phyloP scores from a whole-genome alignment of 208 protist genomes.

The Wallacemonas sp. region DNA sequence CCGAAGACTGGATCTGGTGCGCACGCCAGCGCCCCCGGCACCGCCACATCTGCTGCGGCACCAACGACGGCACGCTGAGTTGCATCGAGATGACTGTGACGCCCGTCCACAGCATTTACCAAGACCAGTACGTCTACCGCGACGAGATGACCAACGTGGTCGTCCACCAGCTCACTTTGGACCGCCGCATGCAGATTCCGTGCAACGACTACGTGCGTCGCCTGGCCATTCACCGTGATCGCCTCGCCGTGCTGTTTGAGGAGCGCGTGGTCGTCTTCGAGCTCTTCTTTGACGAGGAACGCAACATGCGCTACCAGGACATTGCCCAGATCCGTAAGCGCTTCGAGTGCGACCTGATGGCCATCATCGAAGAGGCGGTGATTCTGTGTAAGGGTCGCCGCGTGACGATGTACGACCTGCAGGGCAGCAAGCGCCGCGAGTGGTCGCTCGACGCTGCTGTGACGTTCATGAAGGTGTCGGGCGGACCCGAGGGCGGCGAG shows the following conservation, averaged over 20 bases:
- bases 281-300: slow-evolving; percentile 89
- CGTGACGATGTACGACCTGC: slow-evolving; percentile 92
- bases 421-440: slow-evolving; percentile 91
- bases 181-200: slow-evolving; percentile 84
- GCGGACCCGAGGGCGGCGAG: slow-evolving; percentile 89
- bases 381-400: slow-evolving; percentile 88
- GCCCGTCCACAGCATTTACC: slow-evolving; percentile 94
- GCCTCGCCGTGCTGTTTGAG: slow-evolving; percentile 94
- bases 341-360: slow-evolving; percentile 93
- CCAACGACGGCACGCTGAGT: slow-evolving; percentile 90
- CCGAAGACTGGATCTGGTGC: slow-evolving; percentile 89
- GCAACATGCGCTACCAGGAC: slow-evolving; percentile 87
- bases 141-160: slow-evolving; percentile 96
- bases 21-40: slow-evolving; percentile 74
- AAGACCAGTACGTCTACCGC: slow-evolving; percentile 95
- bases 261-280: slow-evolving; percentile 95
- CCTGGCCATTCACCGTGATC: slow-evolving; percentile 94
- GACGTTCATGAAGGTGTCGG: slow-evolving; percentile 94
- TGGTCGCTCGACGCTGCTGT: slow-evolving; percentile 95
- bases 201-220: slow-evolving; percentile 96
- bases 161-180: slow-evolving; percentile 92
- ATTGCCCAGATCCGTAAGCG: slow-evolving; percentile 92
- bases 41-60: slow-evolving; percentile 84
- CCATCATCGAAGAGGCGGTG: slow-evolving; percentile 89
- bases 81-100: slow-evolving; percentile 85